A percentile compares a stretch with the other conserved stretches of the same genome.
Conservation (phyloP, 2,329 filamentous ascomycete genomes). For the Paecilomyces variotii region DNA sequence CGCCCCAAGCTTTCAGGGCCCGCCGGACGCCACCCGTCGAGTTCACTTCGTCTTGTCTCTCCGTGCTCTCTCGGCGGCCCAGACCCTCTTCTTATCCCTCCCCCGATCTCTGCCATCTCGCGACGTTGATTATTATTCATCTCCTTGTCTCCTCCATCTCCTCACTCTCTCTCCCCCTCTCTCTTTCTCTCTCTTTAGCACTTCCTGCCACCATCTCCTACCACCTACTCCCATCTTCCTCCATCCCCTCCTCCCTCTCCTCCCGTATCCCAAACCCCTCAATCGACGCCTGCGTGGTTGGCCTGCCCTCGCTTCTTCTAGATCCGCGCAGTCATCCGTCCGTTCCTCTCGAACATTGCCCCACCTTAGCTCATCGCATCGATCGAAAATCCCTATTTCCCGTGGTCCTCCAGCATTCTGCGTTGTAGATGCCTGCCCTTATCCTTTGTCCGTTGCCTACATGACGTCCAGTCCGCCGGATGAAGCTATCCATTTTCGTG, state of each 20-base stretch:
- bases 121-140: background rate
- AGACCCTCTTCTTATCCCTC: background rate
- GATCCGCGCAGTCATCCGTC: background rate
- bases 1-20: background rate
- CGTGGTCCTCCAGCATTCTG: conserved; percentile 4
- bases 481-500: conserved; percentile 51
- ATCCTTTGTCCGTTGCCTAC: conserved; percentile 31
- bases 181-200: conserved; percentile 1
- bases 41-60: background rate
- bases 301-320: background rate
- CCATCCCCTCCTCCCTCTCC: conserved; percentile 1
- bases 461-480: conserved; percentile 47
- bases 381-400: conserved; percentile 21
- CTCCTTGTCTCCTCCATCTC: conserved; percentile 7
- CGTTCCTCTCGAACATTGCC: conserved; percentile 19
- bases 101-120: conserved; percentile 5
- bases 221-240: conserved; percentile 4
- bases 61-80: background rate
- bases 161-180: conserved; percentile 1
- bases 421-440: conserved; percentile 34
- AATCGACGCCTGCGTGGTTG: background rate
- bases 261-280: background rate
- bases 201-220: conserved; percentile 3
- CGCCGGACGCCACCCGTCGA: background rate
- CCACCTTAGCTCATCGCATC: conserved; percentile 30